A percentile compares a stretch with the other conserved stretches of the same genome.
Conservation (phyloP, 2,329 filamentous ascomycete species). For the Alternaria postmessia region DNA sequence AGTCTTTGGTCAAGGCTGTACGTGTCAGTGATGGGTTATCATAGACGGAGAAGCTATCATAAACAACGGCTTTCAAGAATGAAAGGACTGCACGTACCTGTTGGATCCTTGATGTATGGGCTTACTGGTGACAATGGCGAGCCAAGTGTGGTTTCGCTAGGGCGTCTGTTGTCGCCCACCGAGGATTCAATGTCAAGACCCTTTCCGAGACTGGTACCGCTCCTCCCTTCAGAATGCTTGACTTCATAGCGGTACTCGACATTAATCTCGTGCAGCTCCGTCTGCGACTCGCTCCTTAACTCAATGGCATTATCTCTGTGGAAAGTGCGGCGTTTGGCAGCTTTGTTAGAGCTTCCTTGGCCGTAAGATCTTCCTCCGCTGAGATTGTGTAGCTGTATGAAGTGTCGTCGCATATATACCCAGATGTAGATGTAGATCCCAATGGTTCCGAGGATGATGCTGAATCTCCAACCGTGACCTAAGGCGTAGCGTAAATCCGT, state of each 20-base stretch:
- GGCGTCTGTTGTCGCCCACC: not conserved
- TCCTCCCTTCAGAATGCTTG: slow-evolving; percentile 16
- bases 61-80: not conserved
- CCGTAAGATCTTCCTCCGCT: slow-evolving; percentile 1
- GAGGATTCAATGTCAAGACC: not conserved
- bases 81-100: not conserved
- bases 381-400: not conserved
- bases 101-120: not conserved
- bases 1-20: not conserved
- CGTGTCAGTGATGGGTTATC: not conserved
- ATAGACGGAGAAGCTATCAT: not conserved
- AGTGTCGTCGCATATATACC: slow-evolving; percentile 11
- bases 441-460: slow-evolving; percentile 11
- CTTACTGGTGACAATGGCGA: not conserved
- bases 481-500: slow-evolving; percentile 11
- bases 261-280: slow-evolving; percentile 10
- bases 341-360: slow-evolving; percentile 1
- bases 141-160: not conserved
- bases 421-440: slow-evolving; percentile 14
- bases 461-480: slow-evolving; percentile 10
- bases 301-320: not conserved
- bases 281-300: slow-evolving; percentile 6
- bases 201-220: not conserved
- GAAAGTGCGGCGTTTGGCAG: not conserved
- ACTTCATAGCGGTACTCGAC: slow-evolving; percentile 11